Evolutionary conservation across 2,329 filamentous ascomycete species (phyloP).

Genomic region (Colletotrichum sp.): DNA sequence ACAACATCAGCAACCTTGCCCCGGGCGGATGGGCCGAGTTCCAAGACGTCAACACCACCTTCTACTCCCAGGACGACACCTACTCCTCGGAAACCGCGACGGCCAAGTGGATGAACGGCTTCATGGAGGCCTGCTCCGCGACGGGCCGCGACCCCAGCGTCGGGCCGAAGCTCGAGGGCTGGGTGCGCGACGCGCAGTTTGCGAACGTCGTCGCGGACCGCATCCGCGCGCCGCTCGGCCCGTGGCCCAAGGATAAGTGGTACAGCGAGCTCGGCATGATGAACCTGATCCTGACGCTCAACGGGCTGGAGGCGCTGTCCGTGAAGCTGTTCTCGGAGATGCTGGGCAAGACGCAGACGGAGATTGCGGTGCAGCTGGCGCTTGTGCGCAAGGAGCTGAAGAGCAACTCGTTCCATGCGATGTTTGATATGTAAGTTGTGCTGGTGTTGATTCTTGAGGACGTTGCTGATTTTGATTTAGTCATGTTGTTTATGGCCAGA

Average conservation of each 20-base stretch:
- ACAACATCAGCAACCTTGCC: conserved; percentile 29
- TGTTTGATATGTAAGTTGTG: conserved; percentile 26
- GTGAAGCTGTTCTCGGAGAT: conserved; percentile 32
- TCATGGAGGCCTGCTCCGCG: conserved; percentile 26
- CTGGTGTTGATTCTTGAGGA: neutral
- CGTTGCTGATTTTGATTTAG: neutral
- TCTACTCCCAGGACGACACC: conserved; percentile 28
- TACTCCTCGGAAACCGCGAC: conserved; percentile 12
- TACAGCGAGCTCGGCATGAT: conserved; percentile 34
- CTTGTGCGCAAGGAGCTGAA: conserved; percentile 33
- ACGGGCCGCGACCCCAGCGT: conserved; percentile 35
- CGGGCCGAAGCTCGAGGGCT: conserved; percentile 28
- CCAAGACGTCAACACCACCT: conserved; percentile 26
- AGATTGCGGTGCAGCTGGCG: conserved; percentile 31
- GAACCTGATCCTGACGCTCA: conserved; percentile 20
- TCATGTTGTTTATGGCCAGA: neutral
- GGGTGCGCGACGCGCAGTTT: conserved; percentile 44
- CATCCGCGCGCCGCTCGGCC: conserved; percentile 35
- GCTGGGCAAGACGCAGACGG: conserved; percentile 28
- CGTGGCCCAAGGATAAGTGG: conserved; percentile 38
- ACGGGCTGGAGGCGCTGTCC: conserved; percentile 28
- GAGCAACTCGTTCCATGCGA: conserved; percentile 28
- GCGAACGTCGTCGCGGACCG: conserved; percentile 31
- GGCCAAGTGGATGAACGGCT: conserved; percentile 21
- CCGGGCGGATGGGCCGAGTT: conserved; percentile 38